Conservation (phyloP, 2,329 filamentous ascomycete genomes). For the Magnaporthiopsis incrustans region DNA sequence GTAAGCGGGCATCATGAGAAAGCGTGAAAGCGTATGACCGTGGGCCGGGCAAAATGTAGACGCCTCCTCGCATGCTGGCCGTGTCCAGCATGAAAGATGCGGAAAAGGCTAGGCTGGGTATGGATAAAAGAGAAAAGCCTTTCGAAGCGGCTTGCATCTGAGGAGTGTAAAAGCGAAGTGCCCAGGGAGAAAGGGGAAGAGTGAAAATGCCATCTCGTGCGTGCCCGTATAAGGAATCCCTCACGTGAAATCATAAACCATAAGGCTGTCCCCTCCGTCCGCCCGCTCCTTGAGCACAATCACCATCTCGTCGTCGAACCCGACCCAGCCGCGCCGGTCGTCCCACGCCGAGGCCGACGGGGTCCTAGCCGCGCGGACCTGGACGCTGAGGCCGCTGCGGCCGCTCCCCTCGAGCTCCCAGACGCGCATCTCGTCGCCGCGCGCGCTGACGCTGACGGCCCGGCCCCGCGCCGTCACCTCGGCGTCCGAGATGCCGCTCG, state of each 20-base stretch:
- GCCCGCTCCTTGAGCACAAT: conserved; percentile 68
- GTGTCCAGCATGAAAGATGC: no score
- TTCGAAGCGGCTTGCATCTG: no score
- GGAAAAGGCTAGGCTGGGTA: no score
- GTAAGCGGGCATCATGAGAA: no score
- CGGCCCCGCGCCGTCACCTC: conserved; percentile 80
- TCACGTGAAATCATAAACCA: conserved; percentile 60
- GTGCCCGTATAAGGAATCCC: no score
- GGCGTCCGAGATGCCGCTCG: conserved; percentile 77
- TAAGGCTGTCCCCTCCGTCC: conserved; percentile 61
- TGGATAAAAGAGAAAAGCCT: no score
- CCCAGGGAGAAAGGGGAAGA: no score
- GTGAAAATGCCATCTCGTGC: no score
- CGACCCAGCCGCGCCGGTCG: conserved; percentile 58
- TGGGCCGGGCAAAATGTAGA: no score
- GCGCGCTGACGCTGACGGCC: conserved; percentile 77
- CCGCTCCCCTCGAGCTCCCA: conserved; percentile 74
- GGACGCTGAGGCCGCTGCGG: conserved; percentile 29
- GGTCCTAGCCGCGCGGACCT: conserved; percentile 33
- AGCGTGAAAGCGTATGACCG: no score
- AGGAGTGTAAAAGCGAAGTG: no score
- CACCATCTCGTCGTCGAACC: conserved; percentile 90
- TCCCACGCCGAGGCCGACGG: conserved; percentile 25
- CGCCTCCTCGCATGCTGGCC: no score
- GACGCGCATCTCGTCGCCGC: conserved; percentile 72